Evolutionary conservation across 2,329 filamentous ascomycete species (phyloP).

Genomic region (Bimuria novae-zelandiae): DNA sequence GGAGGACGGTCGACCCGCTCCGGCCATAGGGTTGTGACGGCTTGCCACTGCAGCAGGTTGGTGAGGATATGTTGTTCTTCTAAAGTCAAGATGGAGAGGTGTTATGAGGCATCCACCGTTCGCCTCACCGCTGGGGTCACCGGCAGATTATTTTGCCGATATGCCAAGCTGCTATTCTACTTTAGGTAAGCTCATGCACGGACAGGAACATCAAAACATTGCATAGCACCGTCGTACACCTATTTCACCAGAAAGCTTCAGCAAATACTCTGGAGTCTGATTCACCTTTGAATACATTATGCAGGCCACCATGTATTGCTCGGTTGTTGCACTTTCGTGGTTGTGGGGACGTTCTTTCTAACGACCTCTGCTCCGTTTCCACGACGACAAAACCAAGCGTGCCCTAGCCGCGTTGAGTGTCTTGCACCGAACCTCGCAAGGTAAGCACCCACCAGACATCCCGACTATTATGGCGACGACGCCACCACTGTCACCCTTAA

Average conservation of each 20-base stretch:
- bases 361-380: not conserved
- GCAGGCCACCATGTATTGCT: not conserved
- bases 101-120: too few species aligned
- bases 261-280: not conserved
- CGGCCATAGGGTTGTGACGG: not conserved
- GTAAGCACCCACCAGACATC: conserved; percentile 10
- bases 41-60: too few species aligned
- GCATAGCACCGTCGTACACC: not conserved
- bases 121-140: too few species aligned
- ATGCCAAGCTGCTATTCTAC: too few species aligned
- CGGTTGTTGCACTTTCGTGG: conserved; percentile 3
- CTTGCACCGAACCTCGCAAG: conserved; percentile 4
- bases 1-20: conserved; percentile 8
- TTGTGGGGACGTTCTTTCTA: not conserved
- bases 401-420: conserved; percentile 3
- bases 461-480: conserved; percentile 20
- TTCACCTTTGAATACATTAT: not conserved
- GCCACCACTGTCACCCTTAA: conserved; percentile 19
- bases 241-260: conserved; percentile 3
- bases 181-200: not conserved
- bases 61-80: too few species aligned
- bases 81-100: too few species aligned
- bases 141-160: too few species aligned
- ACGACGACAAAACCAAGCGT: not conserved
- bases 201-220: not conserved